Evolutionary conservation across 164 flowering plant species (phyloP).

Genomic region (Nymphaea colorata): DNA sequence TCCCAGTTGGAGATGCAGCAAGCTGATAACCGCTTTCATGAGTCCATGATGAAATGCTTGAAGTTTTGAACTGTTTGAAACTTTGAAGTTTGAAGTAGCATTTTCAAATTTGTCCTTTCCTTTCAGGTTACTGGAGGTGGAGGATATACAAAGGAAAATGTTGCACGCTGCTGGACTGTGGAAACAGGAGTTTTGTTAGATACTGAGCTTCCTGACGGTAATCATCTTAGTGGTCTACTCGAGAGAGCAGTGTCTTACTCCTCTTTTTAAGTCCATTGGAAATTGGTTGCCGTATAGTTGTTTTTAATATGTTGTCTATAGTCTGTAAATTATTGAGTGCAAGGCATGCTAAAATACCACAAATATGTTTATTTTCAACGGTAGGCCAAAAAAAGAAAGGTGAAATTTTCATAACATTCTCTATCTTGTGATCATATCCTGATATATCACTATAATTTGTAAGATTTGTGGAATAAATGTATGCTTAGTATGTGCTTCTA

Average conservation of each 20-base stretch:
- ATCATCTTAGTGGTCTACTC: background rate
- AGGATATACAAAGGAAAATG: constrained; percentile 96
- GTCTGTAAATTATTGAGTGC: background rate
- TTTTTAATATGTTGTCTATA: background rate
- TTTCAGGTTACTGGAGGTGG: constrained; percentile 98
- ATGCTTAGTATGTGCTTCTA: too few relatives aligned
- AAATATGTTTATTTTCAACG: background rate
- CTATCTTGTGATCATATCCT: too few relatives aligned
- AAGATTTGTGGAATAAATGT: too few relatives aligned
- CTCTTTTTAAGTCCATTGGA: background rate
- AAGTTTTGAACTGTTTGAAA: background rate
- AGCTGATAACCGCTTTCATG: too few relatives aligned
- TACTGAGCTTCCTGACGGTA: constrained; percentile 89
- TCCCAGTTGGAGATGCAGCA: too few relatives aligned
- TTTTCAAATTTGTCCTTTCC: background rate
- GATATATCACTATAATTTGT: too few relatives aligned
- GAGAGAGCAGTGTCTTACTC: too few relatives aligned
- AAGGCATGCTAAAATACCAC: background rate
- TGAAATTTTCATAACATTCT: too few relatives aligned
- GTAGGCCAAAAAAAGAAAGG: too few relatives aligned
- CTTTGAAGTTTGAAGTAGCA: background rate
- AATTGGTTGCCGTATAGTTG: background rate
- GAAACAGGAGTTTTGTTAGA: constrained; percentile 96
- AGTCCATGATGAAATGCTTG: background rate
- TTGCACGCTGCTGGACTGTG: constrained; percentile 96